phyloP scores from a whole-genome alignment of 352 stramenopile species.

The Globisporangium polare region DNA sequence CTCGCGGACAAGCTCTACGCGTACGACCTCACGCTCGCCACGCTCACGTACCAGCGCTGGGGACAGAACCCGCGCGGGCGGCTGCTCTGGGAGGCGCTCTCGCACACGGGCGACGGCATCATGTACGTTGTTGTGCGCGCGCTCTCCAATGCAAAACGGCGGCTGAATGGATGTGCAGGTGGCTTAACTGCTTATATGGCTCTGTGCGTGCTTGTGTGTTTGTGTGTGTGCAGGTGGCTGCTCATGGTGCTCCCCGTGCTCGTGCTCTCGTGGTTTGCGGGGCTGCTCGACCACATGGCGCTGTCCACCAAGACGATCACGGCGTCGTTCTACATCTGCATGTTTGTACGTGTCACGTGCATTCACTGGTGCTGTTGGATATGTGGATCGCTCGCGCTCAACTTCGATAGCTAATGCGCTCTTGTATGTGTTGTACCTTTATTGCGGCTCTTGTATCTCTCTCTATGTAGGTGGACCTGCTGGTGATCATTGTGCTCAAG shows the following conservation, averaged over 20 bases:
- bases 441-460: neutral
- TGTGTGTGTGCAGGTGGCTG: conserved; percentile 38
- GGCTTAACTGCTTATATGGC: no score
- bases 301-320: conserved; percentile 27
- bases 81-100: conserved; percentile 75
- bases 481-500: conserved; percentile 79
- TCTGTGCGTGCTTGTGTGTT: neutral
- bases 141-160: no score
- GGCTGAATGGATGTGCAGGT: no score
- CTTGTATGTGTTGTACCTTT: neutral
- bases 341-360: conserved; percentile 24
- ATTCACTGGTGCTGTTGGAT: neutral
- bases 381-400: no score
- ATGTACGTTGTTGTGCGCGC: conserved; percentile 35
- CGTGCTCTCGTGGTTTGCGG: conserved; percentile 28
- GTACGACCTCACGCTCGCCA: conserved; percentile 72
- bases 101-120: conserved; percentile 79
- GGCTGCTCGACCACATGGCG: conserved; percentile 25
- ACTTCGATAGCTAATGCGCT: neutral
- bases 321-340: conserved; percentile 42
- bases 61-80: conserved; percentile 36
- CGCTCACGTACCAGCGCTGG: conserved; percentile 66
- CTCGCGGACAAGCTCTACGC: conserved; percentile 56
- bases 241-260: conserved; percentile 49
- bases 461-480: conserved; percentile 52